These are phyloP conservation scores for Taiwanofungus camphoratus DNA, from an alignment of 1,284 basidiomycete species.

Conservation along the genomic window DNA sequence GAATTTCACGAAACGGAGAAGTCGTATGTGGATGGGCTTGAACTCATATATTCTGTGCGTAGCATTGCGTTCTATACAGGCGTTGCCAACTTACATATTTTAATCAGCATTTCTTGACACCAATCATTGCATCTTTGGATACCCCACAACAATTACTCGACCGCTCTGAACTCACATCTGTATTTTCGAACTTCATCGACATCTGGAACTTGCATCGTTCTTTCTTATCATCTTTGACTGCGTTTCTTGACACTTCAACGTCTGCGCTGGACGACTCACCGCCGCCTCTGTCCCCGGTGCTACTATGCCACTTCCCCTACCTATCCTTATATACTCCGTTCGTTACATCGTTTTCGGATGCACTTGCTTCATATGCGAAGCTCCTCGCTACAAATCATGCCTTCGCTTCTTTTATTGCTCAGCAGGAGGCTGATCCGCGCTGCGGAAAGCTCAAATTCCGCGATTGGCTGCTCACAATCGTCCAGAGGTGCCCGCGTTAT, in stretches of 20 bases:
- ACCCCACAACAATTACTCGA: slow-evolving; percentile 61
- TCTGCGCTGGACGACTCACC: slow-evolving; percentile 15
- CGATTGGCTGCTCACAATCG: slow-evolving; percentile 82
- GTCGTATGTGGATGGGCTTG: slow-evolving; percentile 73
- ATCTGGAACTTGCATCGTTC: slow-evolving; percentile 86
- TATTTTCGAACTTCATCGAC: slow-evolving; percentile 89
- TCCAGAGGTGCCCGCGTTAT: slow-evolving; percentile 85
- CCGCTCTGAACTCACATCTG: slow-evolving; percentile 61
- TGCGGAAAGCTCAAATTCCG: slow-evolving; percentile 70
- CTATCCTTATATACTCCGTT: slow-evolving; percentile 75
- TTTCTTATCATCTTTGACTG: slow-evolving; percentile 59
- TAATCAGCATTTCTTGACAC: slow-evolving; percentile 68
- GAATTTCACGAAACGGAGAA: slow-evolving; percentile 81
- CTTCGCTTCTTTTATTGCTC: slow-evolving; percentile 58
- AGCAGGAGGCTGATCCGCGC: slow-evolving; percentile 57
- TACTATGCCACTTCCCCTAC: slow-evolving; percentile 48
- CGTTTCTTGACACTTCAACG: slow-evolving; percentile 34
- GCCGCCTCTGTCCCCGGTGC: slow-evolving; percentile 38
- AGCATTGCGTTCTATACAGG: not conserved
- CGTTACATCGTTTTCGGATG: slow-evolving; percentile 67
- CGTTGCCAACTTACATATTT: not conserved
- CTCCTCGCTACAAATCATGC: slow-evolving; percentile 44
- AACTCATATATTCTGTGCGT: slow-evolving; percentile 74
- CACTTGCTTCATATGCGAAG: slow-evolving; percentile 50
- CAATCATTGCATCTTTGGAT: slow-evolving; percentile 67